Evolutionary conservation across 1,139 yeast genomes (phyloP), one percentile per base, ranked within the genome.

Genomic region (Yamadazyma epiphylla): DNA sequence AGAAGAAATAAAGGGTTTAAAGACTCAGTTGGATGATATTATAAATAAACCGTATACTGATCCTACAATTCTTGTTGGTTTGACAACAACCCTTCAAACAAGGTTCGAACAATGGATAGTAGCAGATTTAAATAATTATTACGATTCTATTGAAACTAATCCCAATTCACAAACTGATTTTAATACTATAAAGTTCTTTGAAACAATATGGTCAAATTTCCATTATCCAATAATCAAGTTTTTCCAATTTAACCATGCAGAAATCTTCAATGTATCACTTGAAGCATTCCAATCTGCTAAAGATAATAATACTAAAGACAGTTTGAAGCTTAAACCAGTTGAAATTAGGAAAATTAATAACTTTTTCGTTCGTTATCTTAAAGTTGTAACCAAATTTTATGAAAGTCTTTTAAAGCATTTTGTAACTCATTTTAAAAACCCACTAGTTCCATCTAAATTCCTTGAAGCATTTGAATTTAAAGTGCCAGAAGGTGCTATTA

Each of bases 141-240:
- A 30, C 20, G 32, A 30, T 10, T 29, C 28, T 7, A 32, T 36
- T n/a, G 46, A 45, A 7, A 41, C 42, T 14, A 36, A 43, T 6
- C 24, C 29, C 11, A 22, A 32, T 22, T 13, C 17, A n/a, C 55
- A 48, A 6, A 29, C 42, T 2, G 54, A 50, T 7, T 64, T 64
- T 37, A 45, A 43, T 51, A 62, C 69, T 20, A 54, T 60, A 17
- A 48, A 49, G 13, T 52, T 47, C 15, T 52, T 80, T 15, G 80
- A 76, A 28, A 43, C 51, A 5, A 49, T 77, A 13, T 81, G 88
- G 88, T 48, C 62, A 15, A 74, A 75, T 11, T 69, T 80, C 44
- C 82, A 78, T 43, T 77, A 78, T 42, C 86, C 86, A 1, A 67
- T 76, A 1, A 65, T 80, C 37, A 78, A 77, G 41, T 70, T 68